Evolutionary conservation across 139 green algal species (phyloP), one percentile per base, ranked within the genome.

Genomic region (Raphidocelis subcapitata): DNA sequence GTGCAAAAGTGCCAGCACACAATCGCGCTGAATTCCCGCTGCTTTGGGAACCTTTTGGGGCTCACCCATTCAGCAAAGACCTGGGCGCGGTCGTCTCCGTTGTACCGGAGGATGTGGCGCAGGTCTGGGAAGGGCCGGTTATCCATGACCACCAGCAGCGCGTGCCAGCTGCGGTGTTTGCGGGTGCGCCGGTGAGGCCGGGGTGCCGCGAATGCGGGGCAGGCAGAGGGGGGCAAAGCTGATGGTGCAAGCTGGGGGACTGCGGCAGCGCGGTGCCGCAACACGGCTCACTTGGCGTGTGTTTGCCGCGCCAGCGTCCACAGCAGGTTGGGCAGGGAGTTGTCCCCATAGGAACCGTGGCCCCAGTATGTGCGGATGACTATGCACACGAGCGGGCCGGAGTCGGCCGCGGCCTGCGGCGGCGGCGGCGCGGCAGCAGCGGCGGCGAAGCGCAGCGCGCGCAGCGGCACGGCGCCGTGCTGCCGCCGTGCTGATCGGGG

Each of bases 31-130:
- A n/a, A n/a, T n/a, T n/a, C n/a, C n/a, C n/a, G n/a, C n/a, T n/a
- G n/a, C n/a, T n/a, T n/a, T n/a, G n/a, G n/a, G n/a, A n/a, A n/a
- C n/a, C n/a, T n/a, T n/a, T n/a, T n/a, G n/a, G n/a, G n/a, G 36
- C 62, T 31, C 37, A 94, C 85, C 88, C 89, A 94, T 31, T 94
- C 86, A 8, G 87, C 87, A 76, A 90, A 93, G 12, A 93, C 84
- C 67, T 82, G 87, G 33, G 92, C 73, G 3, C 89, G 74, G 15
- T 77, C 70, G 77, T 95, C 89, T 8, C 81, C 66, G 10, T 88
- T 33, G 23, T 86, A 74, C 36, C 75, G 51, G n/a, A 95, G 54
- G 10, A 94, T 91, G 52, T 81, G 62, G 12, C 85, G 62, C 47
- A 95, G 66, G 35, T 92, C 85, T 1, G 67, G 54, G 78, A 95